These are phyloP conservation scores for Fusarium nurragi DNA, from an alignment of 2,329 filamentous ascomycete genomes.

Conservation along the genomic window DNA sequence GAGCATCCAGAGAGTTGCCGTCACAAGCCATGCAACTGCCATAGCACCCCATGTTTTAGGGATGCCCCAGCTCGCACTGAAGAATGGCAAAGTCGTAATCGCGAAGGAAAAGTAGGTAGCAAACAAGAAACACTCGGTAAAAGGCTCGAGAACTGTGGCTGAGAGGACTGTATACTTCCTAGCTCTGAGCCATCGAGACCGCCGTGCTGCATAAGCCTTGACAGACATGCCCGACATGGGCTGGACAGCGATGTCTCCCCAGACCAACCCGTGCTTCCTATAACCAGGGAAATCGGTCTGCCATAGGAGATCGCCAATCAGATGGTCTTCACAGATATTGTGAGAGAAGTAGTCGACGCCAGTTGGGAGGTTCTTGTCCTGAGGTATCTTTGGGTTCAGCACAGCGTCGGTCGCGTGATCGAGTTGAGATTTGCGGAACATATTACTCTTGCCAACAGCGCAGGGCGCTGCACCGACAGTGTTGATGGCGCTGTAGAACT, in stretches of 20 bases:
- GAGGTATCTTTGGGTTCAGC: constrained; percentile 55
- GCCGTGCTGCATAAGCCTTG: constrained; percentile 77
- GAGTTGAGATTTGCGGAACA: constrained; percentile 94
- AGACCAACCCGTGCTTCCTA: constrained; percentile 83
- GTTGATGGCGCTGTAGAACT: constrained; percentile 98
- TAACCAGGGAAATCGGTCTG: constrained; percentile 70
- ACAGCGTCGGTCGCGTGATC: constrained; percentile 71
- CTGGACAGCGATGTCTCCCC: constrained; percentile 88
- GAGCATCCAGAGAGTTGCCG: constrained; percentile 75
- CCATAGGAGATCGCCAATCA: constrained; percentile 94
- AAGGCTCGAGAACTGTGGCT: constrained; percentile 91
- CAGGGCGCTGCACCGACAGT: constrained; percentile 90
- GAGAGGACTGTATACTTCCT: constrained; percentile 92
- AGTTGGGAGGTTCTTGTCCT: constrained; percentile 56
- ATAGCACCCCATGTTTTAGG: constrained; percentile 75
- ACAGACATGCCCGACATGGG: constrained; percentile 86
- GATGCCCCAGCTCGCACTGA: constrained; percentile 62
- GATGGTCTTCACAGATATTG: constrained; percentile 97
- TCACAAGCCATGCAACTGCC: constrained; percentile 69
- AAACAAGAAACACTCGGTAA: constrained; percentile 88
- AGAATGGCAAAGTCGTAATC: constrained; percentile 75
- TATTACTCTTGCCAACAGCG: constrained; percentile 96
- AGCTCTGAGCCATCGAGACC: constrained; percentile 90
- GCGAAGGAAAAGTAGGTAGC: constrained; percentile 83
- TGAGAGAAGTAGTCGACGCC: constrained; percentile 94